Conservation (phyloP, 768 basidiomycete genomes). For the Auricularia cornea region DNA sequence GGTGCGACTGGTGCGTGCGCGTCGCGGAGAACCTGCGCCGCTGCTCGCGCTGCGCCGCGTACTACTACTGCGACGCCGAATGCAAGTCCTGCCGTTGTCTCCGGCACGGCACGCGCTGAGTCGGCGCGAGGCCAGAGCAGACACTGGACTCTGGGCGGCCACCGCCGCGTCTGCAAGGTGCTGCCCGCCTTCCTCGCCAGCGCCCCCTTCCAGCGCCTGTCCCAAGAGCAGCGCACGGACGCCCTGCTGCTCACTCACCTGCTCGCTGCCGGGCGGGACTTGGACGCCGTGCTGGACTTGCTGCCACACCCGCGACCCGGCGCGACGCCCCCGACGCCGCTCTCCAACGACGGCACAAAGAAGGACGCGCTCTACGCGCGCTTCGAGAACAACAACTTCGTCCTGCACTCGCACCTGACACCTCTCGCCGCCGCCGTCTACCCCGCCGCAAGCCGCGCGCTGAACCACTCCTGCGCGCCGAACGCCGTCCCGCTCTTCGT, state of each 20-base stretch:
- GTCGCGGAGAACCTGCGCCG: conserved; percentile 32
- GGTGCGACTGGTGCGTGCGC: conserved; percentile 61
- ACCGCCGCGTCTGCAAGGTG: conserved; percentile 60
- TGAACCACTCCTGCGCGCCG: conserved; percentile 77
- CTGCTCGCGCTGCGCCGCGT: conserved; percentile 60
- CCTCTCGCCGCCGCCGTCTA: conserved; percentile 69
- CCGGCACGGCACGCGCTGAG: no score
- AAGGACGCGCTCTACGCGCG: conserved; percentile 39
- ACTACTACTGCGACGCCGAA: conserved; percentile 61
- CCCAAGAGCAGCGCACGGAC: conserved; percentile 47
- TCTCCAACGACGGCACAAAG: not conserved
- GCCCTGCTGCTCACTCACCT: conserved; percentile 58
- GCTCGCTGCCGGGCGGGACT: conserved; percentile 32
- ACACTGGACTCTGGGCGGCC: conserved; percentile 54
- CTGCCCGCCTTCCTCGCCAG: conserved; percentile 42
- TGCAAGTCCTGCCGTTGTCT: conserved; percentile 31
- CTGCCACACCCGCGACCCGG: not conserved
- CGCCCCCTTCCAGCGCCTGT: conserved; percentile 37
- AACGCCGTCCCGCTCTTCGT: conserved; percentile 60
- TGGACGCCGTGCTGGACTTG: not conserved
- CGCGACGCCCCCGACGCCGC: conserved; percentile 3
- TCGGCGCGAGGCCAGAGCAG: conserved; percentile 47
- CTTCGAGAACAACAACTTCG: conserved; percentile 78
- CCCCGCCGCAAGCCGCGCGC: conserved; percentile 66
- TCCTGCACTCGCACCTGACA: conserved; percentile 62